Conservation (phyloP, 495 filamentous ascomycete species). For the Sordaria brevicollis region DNA sequence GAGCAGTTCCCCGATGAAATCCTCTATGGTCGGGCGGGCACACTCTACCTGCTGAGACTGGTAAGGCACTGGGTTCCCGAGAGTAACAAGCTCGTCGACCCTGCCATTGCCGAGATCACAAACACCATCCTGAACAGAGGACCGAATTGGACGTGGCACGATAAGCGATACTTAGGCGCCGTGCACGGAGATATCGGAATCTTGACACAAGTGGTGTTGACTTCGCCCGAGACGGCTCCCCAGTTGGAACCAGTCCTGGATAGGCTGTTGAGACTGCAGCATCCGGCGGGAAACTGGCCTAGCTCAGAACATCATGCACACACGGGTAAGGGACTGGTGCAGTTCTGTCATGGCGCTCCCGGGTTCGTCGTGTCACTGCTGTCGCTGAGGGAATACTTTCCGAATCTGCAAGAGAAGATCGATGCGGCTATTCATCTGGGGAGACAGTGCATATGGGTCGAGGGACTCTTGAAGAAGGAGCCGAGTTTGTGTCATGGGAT, state of each 20-base stretch:
- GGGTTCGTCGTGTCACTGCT: constrained; percentile 46
- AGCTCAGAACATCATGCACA: constrained; percentile 7
- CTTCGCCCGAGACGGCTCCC: constrained; percentile 20
- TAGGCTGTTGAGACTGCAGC: constrained; percentile 34
- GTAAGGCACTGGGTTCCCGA: constrained; percentile 21
- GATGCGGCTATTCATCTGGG: constrained; percentile 35
- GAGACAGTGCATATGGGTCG: constrained; percentile 34
- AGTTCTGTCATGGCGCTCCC: constrained; percentile 59
- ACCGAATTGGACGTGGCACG: constrained; percentile 47
- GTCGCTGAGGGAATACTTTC: constrained; percentile 39
- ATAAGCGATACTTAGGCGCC: constrained; percentile 49
- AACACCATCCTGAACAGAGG: constrained; percentile 24
- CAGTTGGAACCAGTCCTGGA: constrained; percentile 34
- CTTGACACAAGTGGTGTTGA: constrained; percentile 51
- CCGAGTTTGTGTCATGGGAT: constrained; percentile 57
- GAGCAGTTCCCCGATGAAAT: constrained; percentile 40
- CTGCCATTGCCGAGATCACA: constrained; percentile 25
- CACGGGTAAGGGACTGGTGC: constrained; percentile 37
- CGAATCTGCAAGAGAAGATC: constrained; percentile 33
- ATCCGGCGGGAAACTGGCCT: constrained; percentile 36
- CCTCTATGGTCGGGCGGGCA: constrained; percentile 51
- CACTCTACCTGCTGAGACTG: constrained; percentile 48
- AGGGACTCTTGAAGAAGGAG: constrained; percentile 50
- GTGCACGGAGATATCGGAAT: constrained; percentile 54
- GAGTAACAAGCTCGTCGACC: constrained; percentile 19